phyloP scores from a whole-genome alignment of 192 early-diverging fungal genomes.

The Coemansia sp. region DNA sequence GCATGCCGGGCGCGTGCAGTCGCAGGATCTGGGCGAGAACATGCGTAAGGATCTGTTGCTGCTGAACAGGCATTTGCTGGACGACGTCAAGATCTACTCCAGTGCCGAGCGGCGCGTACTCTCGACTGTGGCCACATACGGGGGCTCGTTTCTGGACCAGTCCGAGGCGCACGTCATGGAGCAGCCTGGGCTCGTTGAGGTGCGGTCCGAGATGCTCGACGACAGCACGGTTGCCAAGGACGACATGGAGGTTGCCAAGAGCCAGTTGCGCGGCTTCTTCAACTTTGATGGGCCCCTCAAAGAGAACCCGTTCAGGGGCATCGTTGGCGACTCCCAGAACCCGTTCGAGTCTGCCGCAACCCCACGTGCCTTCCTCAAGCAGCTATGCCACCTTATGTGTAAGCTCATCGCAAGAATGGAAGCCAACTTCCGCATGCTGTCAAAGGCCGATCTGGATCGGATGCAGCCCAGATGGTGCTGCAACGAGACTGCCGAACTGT shows the following conservation, averaged over 20 bases:
- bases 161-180: conserved; percentile 22
- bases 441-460: conserved; percentile 55
- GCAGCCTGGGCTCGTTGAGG: conserved; percentile 58
- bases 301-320: conserved; percentile 31
- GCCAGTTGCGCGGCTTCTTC: conserved; percentile 69
- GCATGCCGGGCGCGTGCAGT: conserved; percentile 89
- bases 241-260: conserved; percentile 87
- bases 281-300: conserved; percentile 46
- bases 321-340: conserved; percentile 1
- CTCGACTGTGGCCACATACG: conserved; percentile 74
- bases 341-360: conserved; percentile 39
- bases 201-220: conserved; percentile 92
- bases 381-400: conserved; percentile 71
- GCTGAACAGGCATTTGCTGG: conserved; percentile 82
- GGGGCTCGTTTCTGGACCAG: conserved; percentile 56
- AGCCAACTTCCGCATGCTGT: conserved; percentile 68
- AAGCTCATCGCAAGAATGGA: conserved; percentile 74
- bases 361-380: conserved; percentile 60
- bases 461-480: conserved; percentile 88
- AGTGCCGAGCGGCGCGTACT: conserved; percentile 88
- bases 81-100: conserved; percentile 84
- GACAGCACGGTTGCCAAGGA: conserved; percentile 95
- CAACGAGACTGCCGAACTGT: conserved; percentile 78
- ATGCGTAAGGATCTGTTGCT: conserved; percentile 89
- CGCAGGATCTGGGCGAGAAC: conserved; percentile 88